Base-by-base conservation (phyloP, 495 filamentous ascomycete genomes). In the Lasiosphaeria ovina region DNA sequence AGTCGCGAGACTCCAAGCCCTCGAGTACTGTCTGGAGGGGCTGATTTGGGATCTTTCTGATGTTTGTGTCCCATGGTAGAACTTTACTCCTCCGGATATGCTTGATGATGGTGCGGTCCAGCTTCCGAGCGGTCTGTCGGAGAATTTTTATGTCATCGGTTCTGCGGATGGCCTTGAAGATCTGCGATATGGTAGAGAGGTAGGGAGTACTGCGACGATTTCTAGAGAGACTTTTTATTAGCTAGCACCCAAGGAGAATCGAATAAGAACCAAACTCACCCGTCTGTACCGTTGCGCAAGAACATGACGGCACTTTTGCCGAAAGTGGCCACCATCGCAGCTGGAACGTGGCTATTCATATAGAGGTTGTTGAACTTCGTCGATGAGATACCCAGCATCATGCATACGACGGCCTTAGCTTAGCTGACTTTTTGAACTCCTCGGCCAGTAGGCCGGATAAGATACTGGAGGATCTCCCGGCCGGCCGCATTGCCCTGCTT, bases 221-320 rank as follows among this genome's bases (percentile, higher is more conserved):
- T 54, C 52, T 54, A 2, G 52, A 17, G 52, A 54, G 32, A 54
- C 0, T 54, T 2, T 38, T 54, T 54, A 54, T 36, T 38, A 36
- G 32, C 52, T 54, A 11, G 52, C 32, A 54, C 52, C 38, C 3
- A 42, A 42, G 38, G 38, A 42, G 38, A 42, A 42, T 42, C 38
- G 38, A 42, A 42, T 42, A 42, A 42, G 38, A 42, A 42, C 38
- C 38, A 42, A 2, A 42, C 38, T 42, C 38, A 42, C 38, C 38
- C 52, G 52, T 32, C 36, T 16, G 16, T 38, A 36, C 34, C 52
- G 35, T 38, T 54, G 6, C 6, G 52, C 16, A 54, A 54, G 52
- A 54, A 54, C 52, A 54, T 36, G 34, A 54, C 52, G 35, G 52
- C 38, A 54, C 52, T 32, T 38, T 54, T 54, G 33, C 52, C 52